phyloP scores from a whole-genome alignment of 768 basidiomycete genomes.

The Cubamyces lactineus region DNA sequence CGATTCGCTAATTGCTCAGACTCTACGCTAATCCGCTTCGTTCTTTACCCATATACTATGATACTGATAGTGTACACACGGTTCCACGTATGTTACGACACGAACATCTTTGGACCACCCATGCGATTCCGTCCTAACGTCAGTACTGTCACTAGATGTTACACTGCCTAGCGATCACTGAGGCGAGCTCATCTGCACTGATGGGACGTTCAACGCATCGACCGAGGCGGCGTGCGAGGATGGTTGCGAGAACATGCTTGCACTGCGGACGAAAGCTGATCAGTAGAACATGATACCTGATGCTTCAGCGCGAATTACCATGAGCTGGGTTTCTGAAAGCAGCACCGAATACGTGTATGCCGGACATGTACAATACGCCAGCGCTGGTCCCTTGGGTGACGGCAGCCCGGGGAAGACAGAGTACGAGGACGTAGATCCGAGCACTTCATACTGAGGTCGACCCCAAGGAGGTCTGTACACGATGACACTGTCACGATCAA shows the following conservation, averaged over 20 bases:
- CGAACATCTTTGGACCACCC: not conserved
- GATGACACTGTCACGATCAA: slow-evolving; percentile 72
- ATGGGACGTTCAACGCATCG: slow-evolving; percentile 54
- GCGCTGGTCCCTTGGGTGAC: slow-evolving; percentile 28
- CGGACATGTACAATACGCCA: slow-evolving; percentile 73
- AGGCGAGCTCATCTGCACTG: slow-evolving; percentile 51
- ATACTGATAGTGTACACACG: not conserved
- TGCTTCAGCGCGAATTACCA: slow-evolving; percentile 47
- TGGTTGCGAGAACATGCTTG: slow-evolving; percentile 75
- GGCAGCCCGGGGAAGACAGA: slow-evolving; percentile 49
- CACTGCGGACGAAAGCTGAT: slow-evolving; percentile 50
- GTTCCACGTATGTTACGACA: not conserved
- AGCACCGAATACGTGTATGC: slow-evolving; percentile 71
- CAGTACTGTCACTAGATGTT: not conserved
- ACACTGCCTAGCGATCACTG: slow-evolving; percentile 39
- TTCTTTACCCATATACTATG: not conserved
- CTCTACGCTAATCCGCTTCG: not conserved
- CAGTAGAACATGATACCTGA: slow-evolving; percentile 3
- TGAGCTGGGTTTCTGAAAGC: slow-evolving; percentile 58
- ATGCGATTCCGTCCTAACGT: too few relatives aligned
- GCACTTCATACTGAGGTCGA: slow-evolving; percentile 63
- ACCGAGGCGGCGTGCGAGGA: slow-evolving; percentile 58
- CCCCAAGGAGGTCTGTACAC: slow-evolving; percentile 62
- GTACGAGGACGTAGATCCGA: slow-evolving; percentile 67
- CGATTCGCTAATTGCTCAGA: not conserved